A percentile compares a stretch with the other conserved stretches of the same genome.
Conservation (phyloP, 169 alveolate species). For the Theileria equi region DNA sequence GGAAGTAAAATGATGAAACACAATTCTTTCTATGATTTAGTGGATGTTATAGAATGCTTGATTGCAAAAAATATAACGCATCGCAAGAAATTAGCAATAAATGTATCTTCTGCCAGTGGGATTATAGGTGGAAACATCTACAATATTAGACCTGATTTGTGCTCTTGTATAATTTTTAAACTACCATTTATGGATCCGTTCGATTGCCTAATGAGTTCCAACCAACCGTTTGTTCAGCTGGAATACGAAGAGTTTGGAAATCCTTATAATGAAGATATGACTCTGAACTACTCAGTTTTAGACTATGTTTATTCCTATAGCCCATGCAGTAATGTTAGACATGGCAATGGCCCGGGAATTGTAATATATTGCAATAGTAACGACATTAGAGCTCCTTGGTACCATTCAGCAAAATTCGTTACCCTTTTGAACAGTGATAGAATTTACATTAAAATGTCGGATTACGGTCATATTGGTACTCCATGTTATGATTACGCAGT, state of each 20-base stretch:
- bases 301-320: conserved; percentile 42
- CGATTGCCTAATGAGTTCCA: conserved; percentile 22
- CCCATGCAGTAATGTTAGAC: conserved; percentile 38
- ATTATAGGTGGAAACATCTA: conserved; percentile 49
- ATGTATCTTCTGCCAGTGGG: conserved; percentile 51
- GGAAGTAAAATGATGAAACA: conserved; percentile 15
- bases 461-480: conserved; percentile 23
- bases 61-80: conserved; percentile 33
- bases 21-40: conserved; percentile 35
- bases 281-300: neutral
- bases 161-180: conserved; percentile 45
- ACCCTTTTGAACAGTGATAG: conserved; percentile 9
- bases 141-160: conserved; percentile 58
- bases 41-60: conserved; percentile 50
- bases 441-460: conserved; percentile 18
- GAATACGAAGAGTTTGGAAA: conserved; percentile 69
- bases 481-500: conserved; percentile 12
- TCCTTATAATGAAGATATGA: neutral
- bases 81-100: conserved; percentile 25
- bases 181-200: conserved; percentile 66
- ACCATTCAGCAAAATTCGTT: conserved; percentile 21
- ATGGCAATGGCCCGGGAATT: conserved; percentile 16
- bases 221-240: conserved; percentile 34
- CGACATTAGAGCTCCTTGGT: conserved; percentile 56
- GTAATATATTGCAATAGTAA: conserved; percentile 36